Base-by-base conservation (phyloP, 805 yeast genomes). In the Kluyveromyces wickerhamii region DNA sequence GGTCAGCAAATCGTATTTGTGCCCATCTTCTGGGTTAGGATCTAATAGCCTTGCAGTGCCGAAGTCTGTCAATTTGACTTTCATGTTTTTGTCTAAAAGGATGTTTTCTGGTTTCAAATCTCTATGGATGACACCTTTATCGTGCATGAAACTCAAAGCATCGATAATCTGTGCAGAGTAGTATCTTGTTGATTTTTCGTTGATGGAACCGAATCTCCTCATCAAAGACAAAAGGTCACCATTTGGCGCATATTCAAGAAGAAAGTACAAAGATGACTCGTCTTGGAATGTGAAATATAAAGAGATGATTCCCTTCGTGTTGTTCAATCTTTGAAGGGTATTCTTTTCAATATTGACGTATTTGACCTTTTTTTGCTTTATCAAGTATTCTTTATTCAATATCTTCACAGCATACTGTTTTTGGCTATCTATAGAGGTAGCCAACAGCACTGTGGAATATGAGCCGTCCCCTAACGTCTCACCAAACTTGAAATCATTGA, bases 401-500 rank as follows among this genome's bases (percentile, higher is more conserved):
- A 82, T 72, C 52, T 83, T 83, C 8, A 83, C 79, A 2, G 94
- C 94, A 53, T 77, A 83, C 12, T 88, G 80, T 39, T 79, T 75
- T 38, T 71, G 69, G 29, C 83, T 79, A 18, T 59, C 62, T 48
- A 76, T 86, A 41, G 92, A 95, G 2, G 84, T 71, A 0, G 96
- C 98, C 25, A 85, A 72, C 45, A 76, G 72, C 4, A 89, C 99
- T 1, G 95, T 88, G 7, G 96, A 87, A 54, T 89, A 92, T 5
- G 96, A 86, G 2, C 99, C 99, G 54, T 85, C 95, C 20, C 99
- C 99, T 19, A 92, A 72, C 28, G 81, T 77, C 12, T 84, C 77
- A 7, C 95, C 94, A 54, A 92, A 86, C 42, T 77, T 80, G 58
- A 88, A 92, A 54, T 92, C 98, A 44, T 78, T 75, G 9, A 86